Evolutionary conservation across 108 stramenopile species (phyloP), one percentile per base, ranked within the genome.

Genomic region (Parietichytrium sp.): DNA sequence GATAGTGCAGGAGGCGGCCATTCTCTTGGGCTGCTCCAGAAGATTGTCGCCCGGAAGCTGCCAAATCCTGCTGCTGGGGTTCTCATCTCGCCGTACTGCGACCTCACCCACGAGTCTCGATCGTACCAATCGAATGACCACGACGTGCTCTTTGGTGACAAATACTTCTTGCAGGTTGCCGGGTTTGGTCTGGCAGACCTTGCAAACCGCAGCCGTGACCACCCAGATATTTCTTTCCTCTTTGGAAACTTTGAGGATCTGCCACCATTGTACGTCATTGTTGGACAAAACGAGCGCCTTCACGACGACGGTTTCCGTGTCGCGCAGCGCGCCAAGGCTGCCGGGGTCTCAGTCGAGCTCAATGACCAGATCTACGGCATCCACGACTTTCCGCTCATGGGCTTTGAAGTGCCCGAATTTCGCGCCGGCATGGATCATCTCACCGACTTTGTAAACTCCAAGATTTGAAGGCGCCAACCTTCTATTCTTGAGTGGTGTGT

Each of bases 251-350:
- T 72, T 42, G 45, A 72, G 61, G 36, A 72, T 45, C 45, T 72
- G 3, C 61, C 61, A 42, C 61, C 61, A n/a, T 23, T 36, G 38
- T 23, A 45, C 20, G 3, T 72, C 42, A 45, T 23, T 25, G 18
- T 16, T 25, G 61, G 61, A 33, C 23, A 72, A 42, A 47, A 33
- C 42, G 61, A 72, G 61, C 2, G 61, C 6, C 61, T 72, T 25
- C 33, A 18, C 16, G 61, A 25, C 42, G 61, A 72, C 61, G 45
- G 38, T n/a, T n/a, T 23, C 20, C 33, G 20, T 25, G 36, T 72
- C 42, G 45, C 45, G 15, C 38, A 72, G 61, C 61, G 61, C 6
- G 61, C 61, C 61, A 72, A 72, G 61, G 42, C 38, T 7, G 61
- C 36, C 20, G 61, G 61, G 23, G 61, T 72, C 33, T 45, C 36